These are phyloP conservation scores for Aspergillus ustus DNA, from an alignment of 2,329 filamentous ascomycete genomes.

Conservation along the genomic window DNA sequence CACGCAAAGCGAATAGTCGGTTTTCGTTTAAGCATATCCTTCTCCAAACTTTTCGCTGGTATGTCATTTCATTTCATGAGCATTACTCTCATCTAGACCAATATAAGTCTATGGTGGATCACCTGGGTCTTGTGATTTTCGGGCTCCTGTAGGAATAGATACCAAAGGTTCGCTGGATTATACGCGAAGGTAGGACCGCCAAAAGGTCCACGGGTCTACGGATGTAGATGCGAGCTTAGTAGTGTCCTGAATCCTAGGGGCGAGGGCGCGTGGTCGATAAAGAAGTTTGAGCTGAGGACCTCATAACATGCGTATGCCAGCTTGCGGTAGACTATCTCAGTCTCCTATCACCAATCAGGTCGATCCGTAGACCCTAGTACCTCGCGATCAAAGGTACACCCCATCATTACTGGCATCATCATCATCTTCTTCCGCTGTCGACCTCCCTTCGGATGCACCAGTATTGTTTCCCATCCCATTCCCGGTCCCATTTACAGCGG, in stretches of 20 bases:
- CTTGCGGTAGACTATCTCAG: neutral
- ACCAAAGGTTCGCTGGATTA: neutral
- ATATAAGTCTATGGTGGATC: conserved; percentile 19
- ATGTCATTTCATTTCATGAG: conserved; percentile 6
- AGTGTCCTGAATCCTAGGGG: too few species aligned
- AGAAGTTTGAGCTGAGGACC: neutral
- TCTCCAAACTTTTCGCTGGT: conserved; percentile 8
- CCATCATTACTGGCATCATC: conserved; percentile 26
- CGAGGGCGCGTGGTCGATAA: neutral
- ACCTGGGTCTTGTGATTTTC: conserved; percentile 5
- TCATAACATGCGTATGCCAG: neutral
- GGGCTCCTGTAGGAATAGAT: neutral
- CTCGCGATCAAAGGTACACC: conserved; percentile 34
- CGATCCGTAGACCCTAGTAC: neutral
- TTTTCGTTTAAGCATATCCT: conserved; percentile 26
- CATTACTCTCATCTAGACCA: conserved; percentile 19
- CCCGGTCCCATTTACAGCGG: conserved; percentile 28
- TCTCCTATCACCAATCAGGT: neutral
- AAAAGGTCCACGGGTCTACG: neutral
- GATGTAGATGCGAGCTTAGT: neutral
- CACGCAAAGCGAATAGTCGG: conserved; percentile 39
- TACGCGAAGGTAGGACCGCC: neutral
- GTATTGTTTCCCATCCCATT: too few species aligned
- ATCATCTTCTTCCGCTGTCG: conserved; percentile 6
- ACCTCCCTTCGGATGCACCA: neutral